A percentile compares a stretch with the other conserved stretches of the same genome.
Conservation (phyloP, 805 yeast species). For the Ogataea corticis region DNA sequence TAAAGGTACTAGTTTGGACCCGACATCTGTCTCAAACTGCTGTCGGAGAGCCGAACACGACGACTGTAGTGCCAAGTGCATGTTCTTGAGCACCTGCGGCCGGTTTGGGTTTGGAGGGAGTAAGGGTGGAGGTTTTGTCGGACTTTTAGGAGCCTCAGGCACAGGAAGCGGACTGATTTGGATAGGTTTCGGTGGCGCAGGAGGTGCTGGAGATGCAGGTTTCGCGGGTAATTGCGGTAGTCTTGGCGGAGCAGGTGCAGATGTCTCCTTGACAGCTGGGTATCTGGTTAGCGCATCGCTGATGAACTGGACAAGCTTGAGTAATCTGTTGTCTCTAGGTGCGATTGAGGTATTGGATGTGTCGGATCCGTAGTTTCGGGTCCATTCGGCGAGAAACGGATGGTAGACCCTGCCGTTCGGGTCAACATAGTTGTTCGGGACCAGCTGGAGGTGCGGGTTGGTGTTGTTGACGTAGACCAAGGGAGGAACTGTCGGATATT, state of each 20-base stretch:
- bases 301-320: slow-evolving; percentile 24
- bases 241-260: slow-evolving; percentile 6
- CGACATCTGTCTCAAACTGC: slow-evolving; percentile 12
- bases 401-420: slow-evolving; percentile 70
- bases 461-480: slow-evolving; percentile 52
- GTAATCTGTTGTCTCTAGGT: slow-evolving; percentile 30
- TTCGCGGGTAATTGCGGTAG: slow-evolving; percentile 12
- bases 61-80: slow-evolving; percentile 9
- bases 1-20: slow-evolving; percentile 9
- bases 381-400: slow-evolving; percentile 68
- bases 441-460: slow-evolving; percentile 42
- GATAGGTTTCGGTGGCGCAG: slow-evolving; percentile 11
- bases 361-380: slow-evolving; percentile 16
- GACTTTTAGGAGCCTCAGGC: slow-evolving; percentile 9
- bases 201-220: slow-evolving; percentile 6
- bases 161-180: slow-evolving; percentile 8
- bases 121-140: slow-evolving; percentile 21
- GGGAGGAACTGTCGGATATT: slow-evolving; percentile 72
- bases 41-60: slow-evolving; percentile 9
- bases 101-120: slow-evolving; percentile 33
- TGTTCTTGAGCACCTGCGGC: slow-evolving; percentile 13
- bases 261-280: slow-evolving; percentile 16
- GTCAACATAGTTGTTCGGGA: slow-evolving; percentile 70
- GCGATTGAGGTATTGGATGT: slow-evolving; percentile 24
- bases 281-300: slow-evolving; percentile 18